phyloP scores from a whole-genome alignment of 805 yeast species.

The Isabelozyma heimii region DNA sequence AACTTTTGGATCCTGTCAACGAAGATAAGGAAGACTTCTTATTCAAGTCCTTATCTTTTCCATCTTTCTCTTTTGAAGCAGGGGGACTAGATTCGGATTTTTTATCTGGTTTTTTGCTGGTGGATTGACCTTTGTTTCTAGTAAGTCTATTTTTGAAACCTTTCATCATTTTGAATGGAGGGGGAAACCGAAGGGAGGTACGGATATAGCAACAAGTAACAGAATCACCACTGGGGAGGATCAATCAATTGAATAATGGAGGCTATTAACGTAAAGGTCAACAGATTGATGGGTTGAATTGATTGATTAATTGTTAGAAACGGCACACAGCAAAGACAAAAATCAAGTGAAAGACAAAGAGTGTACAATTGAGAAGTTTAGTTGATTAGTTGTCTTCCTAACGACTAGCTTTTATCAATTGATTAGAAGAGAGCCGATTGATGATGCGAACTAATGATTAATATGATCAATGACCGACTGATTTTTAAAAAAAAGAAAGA shows the following conservation, averaged over 20 bases:
- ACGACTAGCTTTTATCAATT: not conserved
- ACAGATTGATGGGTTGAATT: not conserved
- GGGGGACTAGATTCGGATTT: constrained; percentile 30
- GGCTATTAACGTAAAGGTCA: too few species aligned
- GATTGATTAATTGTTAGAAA: not conserved
- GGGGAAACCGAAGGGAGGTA: not conserved
- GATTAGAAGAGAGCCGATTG: not conserved
- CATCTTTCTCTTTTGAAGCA: not conserved
- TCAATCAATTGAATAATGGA: not conserved
- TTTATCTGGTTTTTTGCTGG: constrained; percentile 33
- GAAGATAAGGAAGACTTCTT: constrained; percentile 5
- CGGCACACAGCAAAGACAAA: not conserved
- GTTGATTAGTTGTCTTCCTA: not conserved
- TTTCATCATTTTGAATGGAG: constrained; percentile 37
- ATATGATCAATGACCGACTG: not conserved
- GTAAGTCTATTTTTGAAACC: constrained; percentile 47
- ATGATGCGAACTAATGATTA: not conserved
- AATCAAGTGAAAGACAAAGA: not conserved
- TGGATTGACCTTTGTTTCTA: constrained; percentile 35
- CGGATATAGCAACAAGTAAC: not conserved
- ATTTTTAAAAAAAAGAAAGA: too few species aligned
- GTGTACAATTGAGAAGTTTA: too few species aligned
- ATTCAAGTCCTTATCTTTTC: constrained; percentile 1
- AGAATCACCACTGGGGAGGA: not conserved
- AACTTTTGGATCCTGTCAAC: constrained; percentile 10